phyloP scores from a whole-genome alignment of 2,329 filamentous ascomycete species.

The Diplodia mutila region DNA sequence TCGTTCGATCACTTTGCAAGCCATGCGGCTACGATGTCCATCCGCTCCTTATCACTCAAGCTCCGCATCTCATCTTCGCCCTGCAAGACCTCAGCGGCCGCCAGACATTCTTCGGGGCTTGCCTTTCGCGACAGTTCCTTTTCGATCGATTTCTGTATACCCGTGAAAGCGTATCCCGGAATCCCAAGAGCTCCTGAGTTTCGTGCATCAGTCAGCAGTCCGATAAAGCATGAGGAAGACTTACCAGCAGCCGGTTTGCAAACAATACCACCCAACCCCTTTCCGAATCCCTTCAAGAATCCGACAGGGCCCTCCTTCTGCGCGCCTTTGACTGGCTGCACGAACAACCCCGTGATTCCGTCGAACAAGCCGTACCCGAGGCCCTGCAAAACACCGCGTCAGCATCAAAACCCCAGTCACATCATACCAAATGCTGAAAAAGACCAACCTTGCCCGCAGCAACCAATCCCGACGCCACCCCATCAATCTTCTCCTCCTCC shows the following conservation, averaged over 20 bases:
- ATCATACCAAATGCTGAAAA: background rate
- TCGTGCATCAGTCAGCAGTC: background rate
- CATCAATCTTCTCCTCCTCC: slow-evolving; percentile 10
- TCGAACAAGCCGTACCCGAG: slow-evolving; percentile 32
- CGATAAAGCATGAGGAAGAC: background rate
- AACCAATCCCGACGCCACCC: background rate
- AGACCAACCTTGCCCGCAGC: slow-evolving; percentile 5
- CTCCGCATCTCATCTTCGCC: background rate
- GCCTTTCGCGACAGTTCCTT: background rate
- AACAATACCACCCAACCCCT: slow-evolving; percentile 34
- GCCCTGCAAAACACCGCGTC: slow-evolving; percentile 15
- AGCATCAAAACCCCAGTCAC: background rate
- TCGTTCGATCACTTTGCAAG: background rate
- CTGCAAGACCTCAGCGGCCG: background rate
- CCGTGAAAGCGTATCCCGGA: background rate
- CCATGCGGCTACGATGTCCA: background rate
- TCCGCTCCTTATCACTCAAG: background rate
- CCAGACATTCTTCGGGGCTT: background rate
- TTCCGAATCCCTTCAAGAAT: slow-evolving; percentile 35
- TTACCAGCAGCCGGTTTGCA: slow-evolving; percentile 29
- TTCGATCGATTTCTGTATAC: background rate
- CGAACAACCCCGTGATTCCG: slow-evolving; percentile 33
- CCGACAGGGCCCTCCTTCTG: slow-evolving; percentile 32
- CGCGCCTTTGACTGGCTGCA: slow-evolving; percentile 32
- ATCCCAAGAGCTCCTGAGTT: background rate